Percentiles rank a stretch among this genome's conserved stretches.
phyloP scores from a whole-genome alignment of 176 grass and related monocot species.

The Ananas comosus region DNA sequence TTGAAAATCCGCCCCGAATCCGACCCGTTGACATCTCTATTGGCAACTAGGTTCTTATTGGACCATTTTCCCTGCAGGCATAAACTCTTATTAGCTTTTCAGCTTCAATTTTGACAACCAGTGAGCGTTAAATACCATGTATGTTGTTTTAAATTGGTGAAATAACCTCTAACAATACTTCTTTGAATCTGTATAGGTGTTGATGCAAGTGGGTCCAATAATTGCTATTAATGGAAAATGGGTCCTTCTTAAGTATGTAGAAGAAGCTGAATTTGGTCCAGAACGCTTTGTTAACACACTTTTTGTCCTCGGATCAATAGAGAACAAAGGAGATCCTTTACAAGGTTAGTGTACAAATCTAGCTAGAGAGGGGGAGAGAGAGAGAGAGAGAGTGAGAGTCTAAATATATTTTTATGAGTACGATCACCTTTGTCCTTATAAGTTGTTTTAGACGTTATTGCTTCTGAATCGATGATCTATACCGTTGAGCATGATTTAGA shows the following conservation, averaged over 20 bases:
- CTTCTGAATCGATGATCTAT: too few relatives aligned
- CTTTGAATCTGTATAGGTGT: conserved; percentile 33
- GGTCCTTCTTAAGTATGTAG: conserved; percentile 44
- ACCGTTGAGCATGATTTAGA: too few relatives aligned
- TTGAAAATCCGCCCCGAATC: too few relatives aligned
- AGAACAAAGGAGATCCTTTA: conserved; percentile 30
- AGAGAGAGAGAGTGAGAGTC: too few relatives aligned
- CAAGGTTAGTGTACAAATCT: conserved; percentile 31
- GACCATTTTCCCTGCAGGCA: too few relatives aligned
- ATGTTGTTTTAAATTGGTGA: neutral
- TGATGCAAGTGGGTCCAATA: conserved; percentile 26
- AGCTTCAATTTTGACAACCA: neutral
- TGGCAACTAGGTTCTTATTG: too few relatives aligned
- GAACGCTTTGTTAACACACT: conserved; percentile 46
- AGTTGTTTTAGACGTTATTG: too few relatives aligned
- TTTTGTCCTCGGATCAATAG: conserved; percentile 34
- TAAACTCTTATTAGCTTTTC: neutral
- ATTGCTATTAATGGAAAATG: conserved; percentile 28
- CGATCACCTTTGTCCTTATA: too few relatives aligned
- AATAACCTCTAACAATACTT: neutral
- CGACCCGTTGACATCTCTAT: too few relatives aligned
- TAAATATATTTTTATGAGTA: too few relatives aligned
- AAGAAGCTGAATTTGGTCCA: conserved; percentile 87
- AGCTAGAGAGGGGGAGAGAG: neutral
- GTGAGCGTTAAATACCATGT: neutral